Evolutionary conservation across 2,329 filamentous ascomycete genomes (phyloP), one percentile per base, ranked within the genome.

Genomic region (Coniochaeta pulveracea): DNA sequence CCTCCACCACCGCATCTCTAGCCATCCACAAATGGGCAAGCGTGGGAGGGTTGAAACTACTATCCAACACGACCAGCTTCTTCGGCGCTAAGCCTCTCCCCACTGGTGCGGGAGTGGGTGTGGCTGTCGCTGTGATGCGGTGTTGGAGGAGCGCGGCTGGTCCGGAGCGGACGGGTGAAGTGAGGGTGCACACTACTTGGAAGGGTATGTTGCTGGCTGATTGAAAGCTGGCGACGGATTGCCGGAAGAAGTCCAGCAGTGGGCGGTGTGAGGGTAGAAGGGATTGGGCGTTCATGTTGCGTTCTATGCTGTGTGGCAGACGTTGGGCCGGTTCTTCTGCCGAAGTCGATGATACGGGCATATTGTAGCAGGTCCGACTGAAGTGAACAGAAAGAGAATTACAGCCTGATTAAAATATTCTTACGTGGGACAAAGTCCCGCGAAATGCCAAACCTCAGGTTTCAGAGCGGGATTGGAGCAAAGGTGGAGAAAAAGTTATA

Each of bases 31-130:
- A 56, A 48, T 81, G 76, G 3, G 75, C 76, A 6, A 58, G 55
- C 0, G 76, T 80, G 1, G 76, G 76, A 17, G 76, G 76, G 48
- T 81, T 80, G 58, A 80, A 81, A 38, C 72, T 78, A 33, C 76
- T 76, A 52, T 81, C 76, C 29, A 80, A 64, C 35, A 80, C 58
- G 34, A 79, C 55, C 37, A 81, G 57, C 12, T 49, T 52, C 5
- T 12, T 8, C 12, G 30, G 19, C 27, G 40, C 38, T 18, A 37
- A 37, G 30, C 35, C 28, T 10, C 34, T 35, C 19, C 34, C 11
- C 14, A 39, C 33, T 10, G 33, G 34, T 12, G 37, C 14, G 11
- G 40, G 19, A 22, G 43, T 38, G 31, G 40, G 30, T 24, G 37
- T 35, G 35, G 7, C 7, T 4, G 18, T 9, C 21, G 33, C 19